Percentiles rank a stretch among this genome's conserved stretches.
Conservation (phyloP, 2,329 filamentous ascomycete genomes). For the Setomelanomma holmii region DNA sequence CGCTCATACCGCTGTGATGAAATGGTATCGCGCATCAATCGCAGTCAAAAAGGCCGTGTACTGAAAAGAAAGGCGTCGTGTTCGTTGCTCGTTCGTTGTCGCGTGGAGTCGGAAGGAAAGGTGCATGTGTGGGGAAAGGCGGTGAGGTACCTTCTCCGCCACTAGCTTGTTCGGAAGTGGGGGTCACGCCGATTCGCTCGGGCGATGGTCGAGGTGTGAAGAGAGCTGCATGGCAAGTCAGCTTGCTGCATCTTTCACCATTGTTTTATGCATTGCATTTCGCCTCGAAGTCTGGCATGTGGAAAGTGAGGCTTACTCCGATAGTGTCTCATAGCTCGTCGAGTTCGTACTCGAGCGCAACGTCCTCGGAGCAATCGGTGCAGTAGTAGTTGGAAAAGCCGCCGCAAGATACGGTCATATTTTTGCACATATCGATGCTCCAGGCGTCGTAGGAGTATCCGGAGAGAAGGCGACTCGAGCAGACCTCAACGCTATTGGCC, state of each 20-base stretch:
- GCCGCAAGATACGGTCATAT: slow-evolving; percentile 50
- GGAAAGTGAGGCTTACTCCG: slow-evolving; percentile 10
- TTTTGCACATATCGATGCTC: slow-evolving; percentile 58
- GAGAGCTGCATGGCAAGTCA: slow-evolving; percentile 19
- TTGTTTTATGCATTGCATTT: background rate
- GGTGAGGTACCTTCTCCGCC: slow-evolving; percentile 12
- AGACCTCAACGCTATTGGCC: slow-evolving; percentile 55
- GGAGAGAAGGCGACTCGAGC: slow-evolving; percentile 53
- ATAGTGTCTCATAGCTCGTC: slow-evolving; percentile 46
- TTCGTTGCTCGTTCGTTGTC: slow-evolving; percentile 1
- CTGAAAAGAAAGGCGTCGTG: slow-evolving; percentile 1
- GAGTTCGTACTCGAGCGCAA: slow-evolving; percentile 51
- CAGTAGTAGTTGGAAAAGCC: slow-evolving; percentile 56
- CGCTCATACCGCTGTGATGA: slow-evolving; percentile 1
- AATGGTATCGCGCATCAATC: slow-evolving; percentile 3
- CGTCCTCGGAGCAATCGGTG: slow-evolving; percentile 53
- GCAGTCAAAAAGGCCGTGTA: background rate
- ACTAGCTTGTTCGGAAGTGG: slow-evolving; percentile 7
- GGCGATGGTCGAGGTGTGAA: slow-evolving; percentile 1
- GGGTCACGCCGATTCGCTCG: slow-evolving; percentile 2
- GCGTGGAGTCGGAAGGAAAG: background rate
- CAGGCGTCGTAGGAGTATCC: slow-evolving; percentile 58
- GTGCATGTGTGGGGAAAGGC: slow-evolving; percentile 7
- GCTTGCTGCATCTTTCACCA: slow-evolving; percentile 2
- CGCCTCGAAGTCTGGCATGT: background rate